phyloP scores from a whole-genome alignment of 306 rosid species.

The Lupinus albus region DNA sequence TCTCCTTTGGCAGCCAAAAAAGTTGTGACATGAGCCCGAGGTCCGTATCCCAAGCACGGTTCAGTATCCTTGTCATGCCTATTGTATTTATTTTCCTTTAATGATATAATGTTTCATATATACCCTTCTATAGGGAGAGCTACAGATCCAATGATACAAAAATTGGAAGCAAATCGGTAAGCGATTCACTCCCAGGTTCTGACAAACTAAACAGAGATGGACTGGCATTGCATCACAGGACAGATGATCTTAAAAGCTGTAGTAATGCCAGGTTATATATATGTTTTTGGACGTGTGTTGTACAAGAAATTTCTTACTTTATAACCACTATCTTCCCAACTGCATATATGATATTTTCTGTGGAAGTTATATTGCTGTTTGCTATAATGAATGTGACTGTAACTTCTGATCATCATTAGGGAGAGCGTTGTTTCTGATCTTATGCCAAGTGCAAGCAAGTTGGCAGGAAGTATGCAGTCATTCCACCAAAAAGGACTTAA shows the following conservation, averaged over 20 bases:
- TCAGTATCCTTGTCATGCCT: constrained; percentile 38
- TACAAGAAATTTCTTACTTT: constrained; percentile 23
- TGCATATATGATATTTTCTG: constrained; percentile 16
- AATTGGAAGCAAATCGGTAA: constrained; percentile 46
- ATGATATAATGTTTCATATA: constrained; percentile 34
- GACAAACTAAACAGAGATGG: constrained; percentile 46
- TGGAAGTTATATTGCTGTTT: constrained; percentile 22
- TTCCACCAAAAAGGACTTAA: constrained; percentile 49
- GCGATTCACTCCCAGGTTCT: constrained; percentile 41
- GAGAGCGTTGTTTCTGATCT: constrained; percentile 51
- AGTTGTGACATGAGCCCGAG: constrained; percentile 43
- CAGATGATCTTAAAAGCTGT: constrained; percentile 46
- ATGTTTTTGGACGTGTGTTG: constrained; percentile 20
- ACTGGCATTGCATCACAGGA: constrained; percentile 39
- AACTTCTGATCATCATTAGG: constrained; percentile 49
- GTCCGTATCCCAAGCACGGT: constrained; percentile 51
- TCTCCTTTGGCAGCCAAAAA: constrained; percentile 46
- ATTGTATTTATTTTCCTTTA: constrained; percentile 35
- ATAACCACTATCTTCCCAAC: constrained; percentile 10
- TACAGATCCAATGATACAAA: constrained; percentile 44
- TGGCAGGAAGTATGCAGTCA: constrained; percentile 42
- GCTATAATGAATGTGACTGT: constrained; percentile 31
- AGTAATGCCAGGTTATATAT: constrained; percentile 47
- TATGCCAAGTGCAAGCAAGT: constrained; percentile 41
- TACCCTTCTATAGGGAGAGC: constrained; percentile 50